Evolutionary conservation across 345 rosid genomes (phyloP).

Genomic region (Citrus mangshanensis): DNA sequence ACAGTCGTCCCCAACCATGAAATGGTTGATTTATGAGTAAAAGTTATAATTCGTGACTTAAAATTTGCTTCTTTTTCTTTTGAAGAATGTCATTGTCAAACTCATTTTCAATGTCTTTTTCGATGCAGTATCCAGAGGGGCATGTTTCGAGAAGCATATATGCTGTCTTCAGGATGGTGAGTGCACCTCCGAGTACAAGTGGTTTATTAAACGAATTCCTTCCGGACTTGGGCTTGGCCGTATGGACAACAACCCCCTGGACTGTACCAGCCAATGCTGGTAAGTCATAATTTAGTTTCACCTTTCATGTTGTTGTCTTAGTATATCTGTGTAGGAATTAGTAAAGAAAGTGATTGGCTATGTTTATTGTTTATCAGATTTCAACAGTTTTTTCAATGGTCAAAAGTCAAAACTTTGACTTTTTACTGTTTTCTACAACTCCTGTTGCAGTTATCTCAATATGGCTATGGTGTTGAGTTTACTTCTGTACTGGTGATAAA

Average conservation of each 20-base stretch:
- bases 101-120: not conserved
- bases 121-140: constrained; percentile 88
- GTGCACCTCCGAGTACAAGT: constrained; percentile 35
- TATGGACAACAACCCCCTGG: constrained; percentile 99
- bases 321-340: not conserved
- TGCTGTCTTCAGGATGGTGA: constrained; percentile 60
- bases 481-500: not conserved
- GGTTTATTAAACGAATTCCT: constrained; percentile 54
- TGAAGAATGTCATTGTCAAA: not conserved
- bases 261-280: constrained; percentile 97
- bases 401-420: not conserved
- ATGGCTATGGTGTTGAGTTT: not conserved
- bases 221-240: constrained; percentile 74
- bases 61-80: not conserved
- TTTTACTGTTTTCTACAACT: not conserved
- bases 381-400: not conserved
- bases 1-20: not conserved
- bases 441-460: not conserved
- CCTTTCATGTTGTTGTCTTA: not conserved
- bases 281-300: constrained; percentile 21
- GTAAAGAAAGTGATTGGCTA: not conserved
- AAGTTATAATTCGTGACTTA: not conserved
- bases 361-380: not conserved
- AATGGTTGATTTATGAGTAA: not conserved
- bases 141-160: constrained; percentile 93